Base-by-base conservation (phyloP, 106 monocot genomes). In the Narthecium ossifragum region DNA sequence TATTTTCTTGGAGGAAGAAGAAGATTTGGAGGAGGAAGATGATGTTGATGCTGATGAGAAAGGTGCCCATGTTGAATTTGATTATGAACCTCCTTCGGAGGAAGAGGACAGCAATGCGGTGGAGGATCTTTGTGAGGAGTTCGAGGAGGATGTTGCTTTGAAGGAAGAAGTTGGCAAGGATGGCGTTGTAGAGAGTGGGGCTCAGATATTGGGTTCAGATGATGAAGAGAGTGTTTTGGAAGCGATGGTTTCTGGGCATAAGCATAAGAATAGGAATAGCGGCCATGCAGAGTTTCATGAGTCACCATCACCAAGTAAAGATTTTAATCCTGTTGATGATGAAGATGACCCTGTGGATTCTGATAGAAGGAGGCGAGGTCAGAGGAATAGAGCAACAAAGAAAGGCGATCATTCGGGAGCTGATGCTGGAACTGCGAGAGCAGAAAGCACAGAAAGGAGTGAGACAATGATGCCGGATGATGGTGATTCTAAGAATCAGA, bases 171-270 rank as follows among this genome's bases (percentile, higher is more conserved):
- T 7, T 23, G 49, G 53, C 59, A 70, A 70, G 4, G 51, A 54
- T 55, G 72, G 39, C 38, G 12, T 54, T 60, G 25, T 55, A 0
- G 66, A 46, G 17, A 50, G 20, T 3, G 34, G 12, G 22, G 67
- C 66, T 4, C 36, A 53, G 41, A 47, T 41, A 13, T 4, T 56
- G 26, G 60, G 40, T 59, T 58, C 51, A 10, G 69, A 73, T 41
- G 82, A 0, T 47, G 55, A 31, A 17, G 31, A 18, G 2, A 31
- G 29, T 28, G 55, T 93, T 9, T 85, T 88, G 45, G 80, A 88
- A 58, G 76, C 81, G 23, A 85, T 85, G 92, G 27, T 88, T 26
- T 81, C 81, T 5, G 75, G 84, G 6, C 73, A 34, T 4, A 81
- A 65, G 6, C 73, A 34, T 4, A 81, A 65, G 51, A 67, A 60